phyloP scores from a whole-genome alignment of 2,329 filamentous ascomycete species.

The Cordyceps cateniannulata region DNA sequence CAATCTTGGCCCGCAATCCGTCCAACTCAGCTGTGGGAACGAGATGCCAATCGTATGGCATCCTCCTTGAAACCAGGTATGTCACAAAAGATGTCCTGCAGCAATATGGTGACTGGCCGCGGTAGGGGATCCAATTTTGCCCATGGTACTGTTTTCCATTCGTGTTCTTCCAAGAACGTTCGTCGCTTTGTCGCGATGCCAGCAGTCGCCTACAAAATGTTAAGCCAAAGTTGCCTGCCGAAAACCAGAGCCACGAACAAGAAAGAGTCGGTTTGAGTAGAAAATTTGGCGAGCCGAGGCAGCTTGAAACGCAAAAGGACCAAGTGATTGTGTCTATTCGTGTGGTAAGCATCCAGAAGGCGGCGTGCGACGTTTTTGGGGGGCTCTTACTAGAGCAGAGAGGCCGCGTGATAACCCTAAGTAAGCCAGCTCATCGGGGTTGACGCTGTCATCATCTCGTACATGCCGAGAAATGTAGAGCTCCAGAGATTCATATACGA shows the following conservation, averaged over 20 bases:
- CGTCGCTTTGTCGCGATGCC: constrained; percentile 12
- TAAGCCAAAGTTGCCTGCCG: neutral
- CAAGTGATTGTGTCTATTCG: constrained; percentile 6
- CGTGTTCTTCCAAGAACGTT: constrained; percentile 7
- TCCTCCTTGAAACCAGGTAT: constrained; percentile 11
- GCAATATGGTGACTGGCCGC: constrained; percentile 8
- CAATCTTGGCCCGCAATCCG: neutral
- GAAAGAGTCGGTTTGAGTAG: neutral
- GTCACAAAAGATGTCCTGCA: constrained; percentile 14
- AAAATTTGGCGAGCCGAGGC: constrained; percentile 10
- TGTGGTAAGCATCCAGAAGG: neutral
- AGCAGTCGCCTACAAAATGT: constrained; percentile 4
- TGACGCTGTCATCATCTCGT: constrained; percentile 13
- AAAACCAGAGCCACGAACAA: neutral
- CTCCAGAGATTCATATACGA: constrained; percentile 14
- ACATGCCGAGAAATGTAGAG: constrained; percentile 12
- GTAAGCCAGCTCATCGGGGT: constrained; percentile 10
- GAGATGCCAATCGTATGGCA: neutral
- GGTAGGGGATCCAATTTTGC: neutral
- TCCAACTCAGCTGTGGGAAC: neutral
- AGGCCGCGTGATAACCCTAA: neutral
- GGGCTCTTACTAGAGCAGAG: neutral
- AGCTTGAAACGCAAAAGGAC: constrained; percentile 10
- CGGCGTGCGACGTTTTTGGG: neutral
- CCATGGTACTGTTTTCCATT: constrained; percentile 12